Evolutionary conservation across 495 filamentous ascomycete genomes (phyloP), one percentile per base, ranked within the genome.

Genomic region (Trichoderma gamsii): DNA sequence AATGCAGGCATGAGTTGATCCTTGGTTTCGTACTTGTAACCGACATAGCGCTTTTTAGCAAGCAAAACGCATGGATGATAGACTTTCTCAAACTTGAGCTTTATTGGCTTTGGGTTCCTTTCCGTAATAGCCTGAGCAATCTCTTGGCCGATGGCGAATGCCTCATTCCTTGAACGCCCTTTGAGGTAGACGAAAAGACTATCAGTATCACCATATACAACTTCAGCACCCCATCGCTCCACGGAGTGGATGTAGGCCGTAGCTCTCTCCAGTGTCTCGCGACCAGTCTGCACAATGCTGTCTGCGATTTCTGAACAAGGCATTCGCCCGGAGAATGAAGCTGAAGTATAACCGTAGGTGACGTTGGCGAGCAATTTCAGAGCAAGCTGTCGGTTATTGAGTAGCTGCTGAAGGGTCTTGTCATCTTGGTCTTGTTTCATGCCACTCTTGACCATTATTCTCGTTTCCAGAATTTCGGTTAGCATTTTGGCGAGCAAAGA

Each of bases 361-460:
- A 99, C 95, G 71, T 99, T 99, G 8, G 95, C 96, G 59, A 97
- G 92, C 16, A 99, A 84, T 74, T 99, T 99, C n/a, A 99, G 85
- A 1, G 95, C 95, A 0, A 99, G 79, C 71, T 99, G 95, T 73
- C 96, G 82, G 76, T 97, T 96, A 82, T 98, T 95, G 11, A 98
- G 84, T 16, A 97, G 86, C 64, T 90, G 87, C 73, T 98, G 93
- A 27, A 98, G 76, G 1, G 86, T 84, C 71, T 87, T 93, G 78
- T 98, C 95, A 70, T 97, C 88, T 75, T 93, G 96, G 77, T 97
- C 91, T 67, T 86, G 78, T 76, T 97, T 97, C 96, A 98, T 98
- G 27, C 95, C 95, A 68, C 86, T 89, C 79, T 99, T 99, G 63
- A 99, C 92, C 95, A 99, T 99, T 27, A 99, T 90, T 63, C 95